Evolutionary conservation across 805 yeast species (phyloP).

Genomic region (Nakazawaea ishiwadae): DNA sequence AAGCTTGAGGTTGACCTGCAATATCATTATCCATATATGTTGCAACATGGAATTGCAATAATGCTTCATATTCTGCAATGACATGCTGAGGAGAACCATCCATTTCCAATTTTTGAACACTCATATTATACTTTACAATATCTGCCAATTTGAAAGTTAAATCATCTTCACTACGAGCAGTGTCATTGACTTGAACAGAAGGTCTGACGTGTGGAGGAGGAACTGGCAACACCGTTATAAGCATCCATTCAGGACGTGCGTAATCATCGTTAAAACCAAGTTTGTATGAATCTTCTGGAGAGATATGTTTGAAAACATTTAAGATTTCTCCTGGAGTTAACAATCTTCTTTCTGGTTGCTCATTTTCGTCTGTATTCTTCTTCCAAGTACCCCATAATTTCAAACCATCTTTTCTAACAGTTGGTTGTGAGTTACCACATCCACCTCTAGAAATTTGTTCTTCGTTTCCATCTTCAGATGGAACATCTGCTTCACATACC

Average conservation of each 20-base stretch:
- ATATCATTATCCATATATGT: slow-evolving; percentile 99
- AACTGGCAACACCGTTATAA: slow-evolving; percentile 95
- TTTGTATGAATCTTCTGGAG: slow-evolving; percentile 72
- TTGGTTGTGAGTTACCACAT: slow-evolving; percentile 96
- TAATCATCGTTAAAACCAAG: slow-evolving; percentile 93
- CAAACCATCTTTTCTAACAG: slow-evolving; percentile 92
- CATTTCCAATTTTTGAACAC: slow-evolving; percentile 95
- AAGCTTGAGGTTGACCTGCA: slow-evolving; percentile 99
- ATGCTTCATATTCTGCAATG: slow-evolving; percentile 90
- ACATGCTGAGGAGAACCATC: slow-evolving; percentile 99
- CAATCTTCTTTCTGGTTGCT: slow-evolving; percentile 88
- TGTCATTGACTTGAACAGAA: slow-evolving; percentile 94
- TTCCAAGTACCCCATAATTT: slow-evolving; percentile 99
- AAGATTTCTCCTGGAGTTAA: slow-evolving; percentile 85
- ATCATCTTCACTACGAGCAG: slow-evolving; percentile 99
- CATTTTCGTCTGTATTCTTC: slow-evolving; percentile 71
- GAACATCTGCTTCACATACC: slow-evolving; percentile 88
- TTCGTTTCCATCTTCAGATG: slow-evolving; percentile 51
- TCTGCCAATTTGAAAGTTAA: slow-evolving; percentile 96
- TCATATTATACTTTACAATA: slow-evolving; percentile 92
- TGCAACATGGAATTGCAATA: slow-evolving; percentile 96
- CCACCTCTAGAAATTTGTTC: slow-evolving; percentile 77
- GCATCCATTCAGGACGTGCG: slow-evolving; percentile 98
- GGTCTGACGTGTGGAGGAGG: slow-evolving; percentile 99
- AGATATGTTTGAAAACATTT: slow-evolving; percentile 88